Base-by-base conservation (phyloP, 805 yeast species). In the Jamesozyma gamospora region DNA sequence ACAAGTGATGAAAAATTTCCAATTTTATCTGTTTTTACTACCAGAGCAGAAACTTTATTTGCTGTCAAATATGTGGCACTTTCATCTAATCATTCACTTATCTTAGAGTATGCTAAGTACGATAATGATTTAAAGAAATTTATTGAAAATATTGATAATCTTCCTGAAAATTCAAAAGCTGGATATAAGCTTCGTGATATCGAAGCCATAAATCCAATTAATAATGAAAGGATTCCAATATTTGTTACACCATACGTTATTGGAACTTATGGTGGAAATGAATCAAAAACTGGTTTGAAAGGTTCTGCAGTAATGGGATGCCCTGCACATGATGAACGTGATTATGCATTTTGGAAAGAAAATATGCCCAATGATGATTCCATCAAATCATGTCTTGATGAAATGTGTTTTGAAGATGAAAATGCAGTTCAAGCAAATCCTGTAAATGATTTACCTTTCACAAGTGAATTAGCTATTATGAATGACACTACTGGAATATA, bases 281-380 rank as follows among this genome's bases (percentile, higher is more conserved):
- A 29, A n/a, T 7, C 11, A 9, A 36, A 13, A 10, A n/a, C 26
- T 4, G 35, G 34, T n/a, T 13, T 10, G 2, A 43, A 36, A 5
- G 76, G 76, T 41, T 95, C 96, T 30, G 95, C 95, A 1, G 97
- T 90, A 0, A 90, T 92, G 97, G 98, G 98, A 1, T 85, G 94
- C 51, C 98, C 98, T 2, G 95, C 82, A 0, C 96, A 88, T 58
- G 97, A 92, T 59, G 65, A 67, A 34, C 71, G 97, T 44, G 98
- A 92, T 54, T 75, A 56, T 50, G 83, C 70, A 7, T 90, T 92
- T 55, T 90, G 96, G 96, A 50, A 55, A 3, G 53, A 63, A 33
- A 83, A 83, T 53, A 68, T 66, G 52, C 80, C 82, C 0, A 53
- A 55, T 0, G 40, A 52, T 2, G n/a, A 17, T 14, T 64, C 69